Evolutionary conservation across 163 green algal genomes (phyloP), one percentile per base, ranked within the genome.

Genomic region (Scenedesmus sp.): DNA sequence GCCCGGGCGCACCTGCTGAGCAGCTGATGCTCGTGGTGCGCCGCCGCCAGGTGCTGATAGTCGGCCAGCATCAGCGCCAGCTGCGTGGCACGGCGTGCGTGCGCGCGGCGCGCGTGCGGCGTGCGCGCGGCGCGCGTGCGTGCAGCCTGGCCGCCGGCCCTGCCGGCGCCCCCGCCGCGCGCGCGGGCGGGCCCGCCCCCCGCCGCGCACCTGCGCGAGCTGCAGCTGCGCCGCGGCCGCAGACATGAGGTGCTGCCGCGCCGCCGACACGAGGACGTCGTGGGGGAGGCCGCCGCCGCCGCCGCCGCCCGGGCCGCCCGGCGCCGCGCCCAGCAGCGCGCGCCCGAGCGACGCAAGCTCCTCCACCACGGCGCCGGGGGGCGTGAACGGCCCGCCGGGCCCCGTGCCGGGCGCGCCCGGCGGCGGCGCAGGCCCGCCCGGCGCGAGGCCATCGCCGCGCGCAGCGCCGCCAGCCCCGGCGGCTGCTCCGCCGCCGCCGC

Each of bases 201-300:
- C 10, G 22, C 5, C n/a, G 29, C 62, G 5, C 2, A 58, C 39
- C 22, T 71, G 63, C 1, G 26, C 58, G 15, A 81, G 7, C n/a
- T 56, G 50, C 34, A 81, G 51, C 36, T 67, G 26, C 6, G 14
- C 17, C 7, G 45, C 29, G 5, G 18, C 63, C 28, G 5, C 13
- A 11, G 74, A 73, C 74, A 81, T 81, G 22, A 81, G 24, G 14
- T 74, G 74, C 74, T 81, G 74, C 48, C 74, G 50, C 3, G 74
- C 74, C n/a, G 74, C 74, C 0, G 74, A 67, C 47, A 81, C 63
- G 50, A 81, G 42, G 50, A 81, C 63, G 22, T 81, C 74, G 0
- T 36, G 13, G 1, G 62, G 60, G 42, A 81, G 48, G 60, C 69
- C 51, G 34, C 54, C 47, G 70, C 33, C 33, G 42, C 44, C n/a